These are phyloP conservation scores for Mortierella sp. DNA, from an alignment of 371 early-diverging fungal genomes.

Conservation along the genomic window DNA sequence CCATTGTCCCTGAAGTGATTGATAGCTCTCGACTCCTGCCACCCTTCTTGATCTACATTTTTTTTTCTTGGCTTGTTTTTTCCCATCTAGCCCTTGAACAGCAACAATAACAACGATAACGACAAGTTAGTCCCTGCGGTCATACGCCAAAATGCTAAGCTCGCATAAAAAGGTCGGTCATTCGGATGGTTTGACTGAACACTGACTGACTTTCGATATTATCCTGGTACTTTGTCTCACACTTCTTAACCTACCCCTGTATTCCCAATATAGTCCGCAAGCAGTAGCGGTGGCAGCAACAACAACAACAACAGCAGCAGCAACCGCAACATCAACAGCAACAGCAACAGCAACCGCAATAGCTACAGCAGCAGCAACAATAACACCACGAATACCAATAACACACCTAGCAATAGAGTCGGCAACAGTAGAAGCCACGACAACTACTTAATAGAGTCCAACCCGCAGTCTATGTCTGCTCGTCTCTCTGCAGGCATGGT, in stretches of 20 bases:
- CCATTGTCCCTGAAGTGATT: slow-evolving; percentile 13
- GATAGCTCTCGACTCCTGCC: not conserved
- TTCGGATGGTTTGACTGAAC: not conserved
- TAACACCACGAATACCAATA: not conserved
- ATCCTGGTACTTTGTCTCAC: not conserved
- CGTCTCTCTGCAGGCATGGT: slow-evolving; percentile 43
- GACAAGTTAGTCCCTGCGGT: not conserved
- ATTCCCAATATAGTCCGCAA: slow-evolving; percentile 15
- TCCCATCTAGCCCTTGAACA: not conserved
- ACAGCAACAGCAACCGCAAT: slow-evolving; percentile 3
- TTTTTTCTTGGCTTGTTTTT: not conserved
- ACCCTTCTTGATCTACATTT: not conserved
- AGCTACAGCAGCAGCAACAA: slow-evolving; percentile 2
- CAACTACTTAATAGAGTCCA: not conserved
- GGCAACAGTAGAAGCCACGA: not conserved
- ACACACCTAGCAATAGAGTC: not conserved
- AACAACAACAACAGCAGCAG: not conserved
- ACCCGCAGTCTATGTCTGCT: slow-evolving; percentile 34
- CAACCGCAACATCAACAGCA: not conserved
- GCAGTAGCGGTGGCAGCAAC: not conserved
- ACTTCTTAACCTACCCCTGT: not conserved
- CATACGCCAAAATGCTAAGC: slow-evolving; percentile 3
- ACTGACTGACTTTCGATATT: not conserved
- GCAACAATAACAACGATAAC: not conserved
- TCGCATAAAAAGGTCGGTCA: slow-evolving; percentile 16